Percentiles rank a stretch among this genome's conserved stretches.
Conservation (phyloP, 345 rosid genomes). For the Boechera retrofracta region DNA sequence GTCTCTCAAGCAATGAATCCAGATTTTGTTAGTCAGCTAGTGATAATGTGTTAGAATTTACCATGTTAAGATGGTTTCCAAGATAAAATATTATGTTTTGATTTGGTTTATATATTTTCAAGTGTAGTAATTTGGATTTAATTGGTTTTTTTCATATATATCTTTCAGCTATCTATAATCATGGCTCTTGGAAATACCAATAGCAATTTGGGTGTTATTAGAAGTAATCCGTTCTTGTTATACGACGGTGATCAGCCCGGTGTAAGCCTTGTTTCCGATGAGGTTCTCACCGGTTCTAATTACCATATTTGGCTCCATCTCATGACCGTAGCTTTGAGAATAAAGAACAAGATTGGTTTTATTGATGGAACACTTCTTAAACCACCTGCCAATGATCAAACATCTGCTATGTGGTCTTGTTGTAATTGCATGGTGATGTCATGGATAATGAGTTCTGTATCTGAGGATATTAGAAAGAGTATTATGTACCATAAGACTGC, state of each 20-base stretch:
- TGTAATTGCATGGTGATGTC: slow-evolving; percentile 26
- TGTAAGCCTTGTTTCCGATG: background rate
- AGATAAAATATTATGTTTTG: no score
- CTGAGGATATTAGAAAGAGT: background rate
- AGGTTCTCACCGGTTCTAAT: slow-evolving; percentile 2
- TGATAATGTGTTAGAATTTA: no score
- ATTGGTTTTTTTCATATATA: background rate
- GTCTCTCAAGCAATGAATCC: no score
- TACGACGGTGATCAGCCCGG: background rate
- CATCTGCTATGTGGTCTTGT: background rate
- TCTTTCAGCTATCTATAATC: background rate
- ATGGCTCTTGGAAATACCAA: background rate
- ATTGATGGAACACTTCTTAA: background rate
- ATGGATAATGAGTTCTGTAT: slow-evolving; percentile 10
- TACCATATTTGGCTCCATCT: background rate
- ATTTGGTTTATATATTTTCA: no score
- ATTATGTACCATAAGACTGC: background rate
- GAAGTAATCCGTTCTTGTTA: background rate
- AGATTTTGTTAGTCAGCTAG: no score
- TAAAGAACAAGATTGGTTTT: slow-evolving; percentile 14
- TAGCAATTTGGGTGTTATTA: background rate
- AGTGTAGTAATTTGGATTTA: no score
- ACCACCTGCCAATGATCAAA: background rate
- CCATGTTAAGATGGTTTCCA: no score
- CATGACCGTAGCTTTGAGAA: background rate